Evolutionary conservation across 2,329 filamentous ascomycete genomes (phyloP), one percentile per base, ranked within the genome.

Genomic region (Phialophora chinensis): DNA sequence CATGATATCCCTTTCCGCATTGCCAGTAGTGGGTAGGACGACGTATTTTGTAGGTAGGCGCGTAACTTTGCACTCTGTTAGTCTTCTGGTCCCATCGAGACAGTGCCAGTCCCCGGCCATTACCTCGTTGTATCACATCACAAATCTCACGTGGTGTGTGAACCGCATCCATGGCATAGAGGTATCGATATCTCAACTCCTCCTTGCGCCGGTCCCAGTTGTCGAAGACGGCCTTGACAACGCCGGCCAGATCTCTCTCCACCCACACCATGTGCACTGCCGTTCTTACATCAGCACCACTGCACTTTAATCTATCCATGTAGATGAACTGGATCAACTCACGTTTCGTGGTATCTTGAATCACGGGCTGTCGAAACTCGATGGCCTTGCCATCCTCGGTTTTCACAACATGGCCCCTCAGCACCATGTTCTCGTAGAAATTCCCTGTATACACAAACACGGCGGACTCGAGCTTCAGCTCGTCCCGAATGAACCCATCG

Each of bases 1-100:
- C 71, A 73, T 72, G 47, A 69, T 72, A 58, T 73, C 72, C 12
- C 72, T 68, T 60, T 71, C 70, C 17, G 56, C 58, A 42, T 72
- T 68, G 31, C 72, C 72, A 14, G 71, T 72, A 47, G 70, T 69
- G 20, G 71, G 66, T n/a, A 68, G 44, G 29, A 71, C 60, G 11
- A 63, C 60, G 33, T 68, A 73, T 47, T 60, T 69, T 17, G 62
- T 59, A 20, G 67, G 67, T n/a, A 69, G 67, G 7, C 70, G 69
- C 25, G 71, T 66, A 3, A 72, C 72, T 72, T 27, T 44, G 29
- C 52, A 62, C 31, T 4, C 20, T 56, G 17, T 38, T 27, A 12
- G 47, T 50, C 23, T 38, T 50, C 17, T 31, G 12, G 10, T 23
- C 3, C 10, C 25, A 27, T 38, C 20, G 11, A 33, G 25, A 38